A percentile compares a stretch with the other conserved stretches of the same genome.
These are phyloP conservation scores for Dalbergia oliveri DNA, from an alignment of 306 rosid genomes.

Conservation along the genomic window DNA sequence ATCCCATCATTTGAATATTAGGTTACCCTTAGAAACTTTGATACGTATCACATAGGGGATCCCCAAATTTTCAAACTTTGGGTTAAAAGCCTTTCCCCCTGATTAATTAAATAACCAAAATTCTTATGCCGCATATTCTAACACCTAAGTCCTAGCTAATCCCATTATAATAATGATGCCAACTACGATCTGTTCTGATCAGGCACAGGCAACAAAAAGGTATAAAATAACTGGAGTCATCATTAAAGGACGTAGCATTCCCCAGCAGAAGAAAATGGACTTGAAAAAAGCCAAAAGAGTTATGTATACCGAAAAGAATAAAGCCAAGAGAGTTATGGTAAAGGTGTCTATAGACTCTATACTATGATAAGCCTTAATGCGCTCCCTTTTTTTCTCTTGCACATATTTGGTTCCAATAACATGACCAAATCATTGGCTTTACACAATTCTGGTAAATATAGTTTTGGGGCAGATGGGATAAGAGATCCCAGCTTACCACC, in stretches of 20 bases:
- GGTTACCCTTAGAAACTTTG: conserved; percentile 49
- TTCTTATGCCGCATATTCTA: conserved; percentile 19
- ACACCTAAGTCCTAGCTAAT: conserved; percentile 37
- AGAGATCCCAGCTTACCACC: conserved; percentile 10
- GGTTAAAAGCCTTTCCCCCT: conserved; percentile 14
- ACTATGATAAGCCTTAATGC: conserved; percentile 24
- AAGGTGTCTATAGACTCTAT: conserved; percentile 15
- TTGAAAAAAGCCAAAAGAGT: conserved; percentile 35
- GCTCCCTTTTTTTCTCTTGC: conserved; percentile 21
- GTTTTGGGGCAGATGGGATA: conserved; percentile 20
- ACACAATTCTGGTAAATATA: conserved; percentile 28
- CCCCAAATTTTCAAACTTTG: conserved; percentile 42
- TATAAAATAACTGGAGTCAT: conserved; percentile 49
- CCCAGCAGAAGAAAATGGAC: conserved; percentile 44
- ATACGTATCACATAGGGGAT: conserved; percentile 47
- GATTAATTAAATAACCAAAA: conserved; percentile 35
- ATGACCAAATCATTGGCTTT: conserved; percentile 41
- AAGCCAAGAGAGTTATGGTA: conserved; percentile 34
- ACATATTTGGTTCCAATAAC: conserved; percentile 3
- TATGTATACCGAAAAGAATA: conserved; percentile 37
- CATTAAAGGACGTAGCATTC: conserved; percentile 33
- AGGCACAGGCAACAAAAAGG: conserved; percentile 37
- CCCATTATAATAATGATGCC: conserved; percentile 38
- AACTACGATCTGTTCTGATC: conserved; percentile 32
- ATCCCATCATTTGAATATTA: conserved; percentile 49